Conservation (phyloP, 1,284 basidiomycete species). For the Cryptococcus maquisensis region DNA sequence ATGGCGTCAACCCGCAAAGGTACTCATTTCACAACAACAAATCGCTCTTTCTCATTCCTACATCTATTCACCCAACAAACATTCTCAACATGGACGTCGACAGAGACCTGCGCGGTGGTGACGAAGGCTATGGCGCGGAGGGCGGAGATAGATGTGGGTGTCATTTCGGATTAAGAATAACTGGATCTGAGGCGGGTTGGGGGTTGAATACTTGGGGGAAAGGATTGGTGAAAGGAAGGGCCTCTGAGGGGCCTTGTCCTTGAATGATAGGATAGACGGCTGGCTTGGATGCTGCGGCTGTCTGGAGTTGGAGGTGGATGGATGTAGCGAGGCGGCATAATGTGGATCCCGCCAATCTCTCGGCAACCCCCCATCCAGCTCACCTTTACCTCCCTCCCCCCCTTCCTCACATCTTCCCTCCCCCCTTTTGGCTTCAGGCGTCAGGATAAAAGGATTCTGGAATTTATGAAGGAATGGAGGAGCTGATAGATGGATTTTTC, state of each 20-base stretch:
- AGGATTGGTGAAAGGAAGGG: neutral
- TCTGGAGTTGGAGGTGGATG: neutral
- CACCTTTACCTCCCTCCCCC: neutral
- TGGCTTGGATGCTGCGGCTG: neutral
- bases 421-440: neutral
- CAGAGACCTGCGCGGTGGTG: slow-evolving; percentile 31
- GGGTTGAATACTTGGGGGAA: neutral
- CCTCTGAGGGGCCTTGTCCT: neutral
- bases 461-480: slow-evolving; percentile 1
- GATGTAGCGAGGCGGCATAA: neutral
- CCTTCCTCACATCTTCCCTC: neutral
- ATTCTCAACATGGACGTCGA: slow-evolving; percentile 34
- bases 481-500: slow-evolving; percentile 15
- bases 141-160: slow-evolving; percentile 23
- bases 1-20: neutral
- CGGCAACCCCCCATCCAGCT: neutral
- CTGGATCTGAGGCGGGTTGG: slow-evolving; percentile 7
- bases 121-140: slow-evolving; percentile 28
- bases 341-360: neutral
- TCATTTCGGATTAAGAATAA: slow-evolving; percentile 7
- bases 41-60: neutral
- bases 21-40: neutral
- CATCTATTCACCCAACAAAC: neutral
- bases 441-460: neutral
- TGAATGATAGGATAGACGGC: neutral